Base-by-base conservation (phyloP, 208 protist species). In the Trypanosoma vivax region DNA sequence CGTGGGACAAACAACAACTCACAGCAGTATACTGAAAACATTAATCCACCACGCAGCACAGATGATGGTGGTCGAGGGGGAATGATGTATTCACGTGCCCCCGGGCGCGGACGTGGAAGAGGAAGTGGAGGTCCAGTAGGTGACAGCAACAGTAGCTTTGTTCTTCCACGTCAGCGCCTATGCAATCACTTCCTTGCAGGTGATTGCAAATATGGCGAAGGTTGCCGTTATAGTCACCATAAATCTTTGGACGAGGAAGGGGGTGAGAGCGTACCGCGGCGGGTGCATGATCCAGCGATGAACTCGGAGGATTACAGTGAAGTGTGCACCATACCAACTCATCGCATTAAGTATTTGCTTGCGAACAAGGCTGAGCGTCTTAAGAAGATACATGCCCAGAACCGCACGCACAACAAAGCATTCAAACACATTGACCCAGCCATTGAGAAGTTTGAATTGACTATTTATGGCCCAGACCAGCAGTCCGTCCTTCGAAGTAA, bases 141-240 rank as follows among this genome's bases (percentile, higher is more conserved):
- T 46, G 47, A 48, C 28, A 28, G 39, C 34, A 61, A 56, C 19
- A 46, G 64, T 14, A 34, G 37, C 29, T 21, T 13, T 19, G 53
- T 60, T 46, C 25, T 49, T 30, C 19, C 48, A 42, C 16, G 66
- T 64, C 47, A 23, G 38, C 83, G 77, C 30, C 51, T 64, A 18
- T 92, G 85, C 71, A 74, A 83, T 19, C 66, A 92, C 68, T 84
- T 74, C 68, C 83, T 86, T 56, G 59, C 37, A 7, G 47, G 59
- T 14, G 76, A 86, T 2, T 92, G 85, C 79, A 84, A 76, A 56
- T 90, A 79, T 60, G 85, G 81, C 38, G 81, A 93, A 18, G 62
- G 60, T 11, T 93, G 81, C 79, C 72, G 72, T 34, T 90, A 85
- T 79, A 86, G 79, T 64, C 85, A 88, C 65, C 72, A 79, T 40